Evolutionary conservation across 2,329 filamentous ascomycete species (phyloP).

Genomic region (Paramyrothecium sp.): DNA sequence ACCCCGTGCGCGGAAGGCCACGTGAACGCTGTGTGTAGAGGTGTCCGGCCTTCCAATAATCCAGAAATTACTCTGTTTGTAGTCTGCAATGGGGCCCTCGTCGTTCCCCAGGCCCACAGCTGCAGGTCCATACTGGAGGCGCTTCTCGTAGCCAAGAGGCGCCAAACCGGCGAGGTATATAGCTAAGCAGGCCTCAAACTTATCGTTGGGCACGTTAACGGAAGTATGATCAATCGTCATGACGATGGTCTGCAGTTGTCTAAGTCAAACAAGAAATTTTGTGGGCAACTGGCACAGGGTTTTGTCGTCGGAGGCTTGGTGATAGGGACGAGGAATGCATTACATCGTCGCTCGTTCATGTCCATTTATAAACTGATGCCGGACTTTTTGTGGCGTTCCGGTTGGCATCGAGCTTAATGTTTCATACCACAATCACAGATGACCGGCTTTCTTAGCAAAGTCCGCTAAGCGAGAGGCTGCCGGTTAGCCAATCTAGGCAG

Average conservation of each 20-base stretch:
- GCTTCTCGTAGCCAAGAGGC: slow-evolving; percentile 32
- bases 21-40: slow-evolving; percentile 17
- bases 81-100: slow-evolving; percentile 9
- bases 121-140: slow-evolving; percentile 21
- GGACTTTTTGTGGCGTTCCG: not conserved
- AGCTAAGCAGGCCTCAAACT: slow-evolving; percentile 23
- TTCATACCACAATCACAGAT: not conserved
- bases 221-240: slow-evolving; percentile 35
- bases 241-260: slow-evolving; percentile 3
- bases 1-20: slow-evolving; percentile 30
- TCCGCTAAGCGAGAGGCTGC: not conserved
- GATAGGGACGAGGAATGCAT: not conserved
- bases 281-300: too few species aligned
- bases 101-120: slow-evolving; percentile 29
- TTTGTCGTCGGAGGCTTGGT: too few species aligned
- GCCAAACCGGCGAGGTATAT: slow-evolving; percentile 33
- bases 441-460: not conserved
- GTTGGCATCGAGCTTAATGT: not conserved
- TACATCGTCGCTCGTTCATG: not conserved
- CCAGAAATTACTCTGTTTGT: slow-evolving; percentile 26
- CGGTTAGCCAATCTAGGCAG: too few species aligned
- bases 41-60: slow-evolving; percentile 17
- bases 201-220: slow-evolving; percentile 24
- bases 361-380: not conserved
- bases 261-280: too few species aligned